Base-by-base conservation (phyloP, 805 yeast species). In the Yamadazyma nakazawae region DNA sequence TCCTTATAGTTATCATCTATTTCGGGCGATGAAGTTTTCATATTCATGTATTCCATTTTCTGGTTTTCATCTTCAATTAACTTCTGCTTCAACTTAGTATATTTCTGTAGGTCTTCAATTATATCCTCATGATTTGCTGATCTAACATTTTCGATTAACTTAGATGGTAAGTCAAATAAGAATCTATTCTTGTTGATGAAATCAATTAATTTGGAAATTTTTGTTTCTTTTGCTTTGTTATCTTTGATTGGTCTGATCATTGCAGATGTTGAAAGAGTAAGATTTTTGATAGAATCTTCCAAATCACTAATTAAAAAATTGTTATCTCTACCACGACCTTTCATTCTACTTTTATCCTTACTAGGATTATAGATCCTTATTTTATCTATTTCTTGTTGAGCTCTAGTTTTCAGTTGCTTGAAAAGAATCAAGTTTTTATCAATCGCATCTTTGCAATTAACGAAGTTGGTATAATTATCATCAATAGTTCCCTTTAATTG, bases 201-300 rank as follows among this genome's bases (percentile, higher is more conserved):
- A 6, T 70, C 75, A 32, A 72, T 66, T 45, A 71, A 55, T 40
- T 53, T 59, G 18, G 54, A 36, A 18, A 71, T 52, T 44, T 71
- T 72, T 8, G 45, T 46, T 54, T 70, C 75, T 48, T 62, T 66
- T 21, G 57, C 54, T 45, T 65, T 63, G 46, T 68, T 68, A 32
- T 72, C 76, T 51, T 62, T 56, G 12, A 72, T 66, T 5, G 77
- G 77, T 38, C 75, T 56, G 26, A 72, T 69, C 63, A 69, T 63
- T 37, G 69, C 54, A 7, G 70, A 54, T 0, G 74, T 62, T 1
- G 70, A 59, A 30, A 66, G 52, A 43, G 68, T 70, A 40, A 72
- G 55, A 50, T 68, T 68, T 46, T 69, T 68, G 34, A 72, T 58
- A 2, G 71, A 58, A 40, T 63, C 69, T 52, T 72, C 77, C 32